Evolutionary conservation across 768 basidiomycete species (phyloP), one percentile per base, ranked within the genome.

Genomic region (Agrocybe praecox): DNA sequence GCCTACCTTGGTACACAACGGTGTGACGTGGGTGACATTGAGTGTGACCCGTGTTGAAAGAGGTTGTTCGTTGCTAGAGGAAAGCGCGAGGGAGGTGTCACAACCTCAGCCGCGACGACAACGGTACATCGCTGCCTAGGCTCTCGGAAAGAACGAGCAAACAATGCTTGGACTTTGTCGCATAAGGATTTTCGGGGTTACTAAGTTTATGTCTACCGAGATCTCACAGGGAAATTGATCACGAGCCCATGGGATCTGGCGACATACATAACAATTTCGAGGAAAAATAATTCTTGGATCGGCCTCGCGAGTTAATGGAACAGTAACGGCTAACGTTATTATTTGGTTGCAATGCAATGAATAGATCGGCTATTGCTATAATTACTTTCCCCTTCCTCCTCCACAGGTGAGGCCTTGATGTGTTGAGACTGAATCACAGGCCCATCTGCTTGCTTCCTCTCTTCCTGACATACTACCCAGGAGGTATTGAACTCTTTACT

Each of bases 361-460:
- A 53, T 70, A 29, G 26, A 69, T 65, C 69, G 71, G 71, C 66
- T 64, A 72, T 68, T 63, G 67, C 67, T 66, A 68, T 64, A 65
- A 65, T 66, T 64, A 40, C 36, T 67, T 65, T 62, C 59, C 59
- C 60, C 52, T 34, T 65, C 46, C 61, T 49, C 61, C 57, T 59
- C 61, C 50, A 48, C 42, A 55, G 36, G 53, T 58, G 61, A 46
- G 58, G 58, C 56, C 58, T 70, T 65, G 70, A 81, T 80, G 79
- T 69, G 66, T 69, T 76, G 76, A 78, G 72, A 65, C 69, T 72
- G 68, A 72, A 73, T 75, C 68, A 67, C 66, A 65, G 74, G 69
- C 66, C 71, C 60, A 60, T 64, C 26, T 64, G 66, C 65, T 68
- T n/a, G n/a, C 62, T 64, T 63, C 67, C 64, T 65, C 56, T 63